A percentile compares a stretch with the other conserved stretches of the same genome.
Evolutionary conservation across 176 grass and related monocot species (phyloP).

Genomic region (Eremochloa ophiuroides): DNA sequence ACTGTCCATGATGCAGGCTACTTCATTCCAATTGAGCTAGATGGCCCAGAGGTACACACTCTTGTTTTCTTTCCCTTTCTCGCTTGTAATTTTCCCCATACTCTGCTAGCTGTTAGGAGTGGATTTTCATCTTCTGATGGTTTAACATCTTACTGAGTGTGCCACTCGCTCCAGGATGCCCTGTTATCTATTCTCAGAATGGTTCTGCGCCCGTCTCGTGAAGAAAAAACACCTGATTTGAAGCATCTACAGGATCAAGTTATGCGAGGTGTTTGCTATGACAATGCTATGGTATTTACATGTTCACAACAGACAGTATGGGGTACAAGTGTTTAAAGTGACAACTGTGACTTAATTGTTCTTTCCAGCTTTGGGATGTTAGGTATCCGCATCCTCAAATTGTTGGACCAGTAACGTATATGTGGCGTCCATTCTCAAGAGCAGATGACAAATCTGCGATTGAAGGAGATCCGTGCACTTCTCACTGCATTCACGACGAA

Average conservation of each 20-base stretch:
- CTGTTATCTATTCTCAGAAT: constrained; percentile 56
- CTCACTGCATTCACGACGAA: constrained; percentile 14
- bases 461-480: constrained; percentile 18
- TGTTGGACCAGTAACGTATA: constrained; percentile 71
- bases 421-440: constrained; percentile 53
- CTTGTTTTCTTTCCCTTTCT: not conserved
- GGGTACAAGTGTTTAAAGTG: not conserved
- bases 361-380: constrained; percentile 63
- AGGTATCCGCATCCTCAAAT: constrained; percentile 32
- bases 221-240: constrained; percentile 1
- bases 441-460: constrained; percentile 3
- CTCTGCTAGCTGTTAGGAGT: not conserved
- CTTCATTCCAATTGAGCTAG: constrained; percentile 57
- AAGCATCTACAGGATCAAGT: constrained; percentile 38
- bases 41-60: constrained; percentile 58
- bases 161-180: constrained; percentile 38
- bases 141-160: constrained; percentile 1
- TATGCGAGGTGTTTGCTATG: constrained; percentile 59
- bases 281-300: constrained; percentile 72
- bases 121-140: not conserved
- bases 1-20: constrained; percentile 77
- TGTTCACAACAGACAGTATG: constrained; percentile 15
- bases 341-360: constrained; percentile 19
- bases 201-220: constrained; percentile 43
- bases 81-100: not conserved